A percentile compares a stretch with the other conserved stretches of the same genome.
Conservation (phyloP, 345 rosid genomes). For the Tarenaya hassleriana region DNA sequence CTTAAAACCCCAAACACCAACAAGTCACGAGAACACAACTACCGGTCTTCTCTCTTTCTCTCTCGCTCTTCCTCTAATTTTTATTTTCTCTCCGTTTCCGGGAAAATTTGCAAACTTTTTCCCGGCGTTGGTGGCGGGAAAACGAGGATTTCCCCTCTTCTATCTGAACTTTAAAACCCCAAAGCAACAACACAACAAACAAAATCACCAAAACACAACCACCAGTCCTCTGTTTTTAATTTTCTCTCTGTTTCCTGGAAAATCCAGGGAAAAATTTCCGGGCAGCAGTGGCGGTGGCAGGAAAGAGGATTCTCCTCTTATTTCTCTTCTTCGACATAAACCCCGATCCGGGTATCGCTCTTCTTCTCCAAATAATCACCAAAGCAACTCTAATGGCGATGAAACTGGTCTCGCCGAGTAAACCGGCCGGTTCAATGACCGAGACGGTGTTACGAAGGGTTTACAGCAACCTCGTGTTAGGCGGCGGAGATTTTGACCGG, state of each 20-base stretch:
- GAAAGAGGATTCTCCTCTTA: no score
- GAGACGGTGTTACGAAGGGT: constrained; percentile 58
- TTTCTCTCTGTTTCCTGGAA: not conserved
- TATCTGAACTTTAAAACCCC: no score
- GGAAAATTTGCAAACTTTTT: constrained; percentile 8
- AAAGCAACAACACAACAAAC: no score
- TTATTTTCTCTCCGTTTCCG: not conserved
- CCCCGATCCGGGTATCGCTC: no score
- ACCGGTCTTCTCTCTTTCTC: constrained; percentile 15
- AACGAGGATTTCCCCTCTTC: not conserved
- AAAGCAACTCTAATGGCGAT: constrained; percentile 15
- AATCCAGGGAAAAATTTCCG: not conserved
- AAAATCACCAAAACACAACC: no score
- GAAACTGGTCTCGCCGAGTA: constrained; percentile 51
- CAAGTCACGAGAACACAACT: constrained; percentile 18
- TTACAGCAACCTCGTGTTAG: constrained; percentile 34
- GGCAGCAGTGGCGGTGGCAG: no score
- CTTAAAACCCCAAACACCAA: constrained; percentile 17
- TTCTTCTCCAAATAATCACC: constrained; percentile 2
- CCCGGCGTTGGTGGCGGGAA: constrained; percentile 9
- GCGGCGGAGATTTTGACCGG: constrained; percentile 9
- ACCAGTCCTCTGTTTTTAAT: not conserved
- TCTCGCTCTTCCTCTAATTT: constrained; percentile 9
- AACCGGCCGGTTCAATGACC: constrained; percentile 47
- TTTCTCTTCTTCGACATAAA: no score